Base-by-base conservation (phyloP, 495 filamentous ascomycete species). In the Xylaria sp. region DNA sequence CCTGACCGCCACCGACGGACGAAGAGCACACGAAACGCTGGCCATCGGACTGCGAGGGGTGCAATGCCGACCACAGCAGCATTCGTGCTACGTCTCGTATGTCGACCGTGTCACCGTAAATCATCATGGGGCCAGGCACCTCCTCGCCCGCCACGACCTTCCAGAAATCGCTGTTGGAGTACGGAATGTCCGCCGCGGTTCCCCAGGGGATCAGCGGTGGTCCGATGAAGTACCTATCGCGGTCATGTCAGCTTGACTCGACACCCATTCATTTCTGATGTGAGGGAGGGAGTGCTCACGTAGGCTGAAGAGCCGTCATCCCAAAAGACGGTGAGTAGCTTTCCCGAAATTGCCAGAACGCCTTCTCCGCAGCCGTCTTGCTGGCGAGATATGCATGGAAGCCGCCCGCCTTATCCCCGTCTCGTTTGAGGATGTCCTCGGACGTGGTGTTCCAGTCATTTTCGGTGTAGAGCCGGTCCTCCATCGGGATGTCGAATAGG, bases 331-430 rank as follows among this genome's bases (percentile, higher is more conserved):
- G 85, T 52, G 85, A 80, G 14, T 88, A 61, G 57, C 86, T 80
- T 29, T 84, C 77, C 2, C 85, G 71, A 70, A 88, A 90, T 62
- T 82, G 78, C 87, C 86, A 90, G 3, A 86, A 72, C 4, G 80
- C 78, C 43, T 78, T 82, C 76, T 91, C 89, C 0, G 81, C 84
- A 41, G 83, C 80, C 1, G 82, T 84, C 72, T 92, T 91, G 70
- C 84, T 85, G 0, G 87, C 87, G 0, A 75, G 74, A 70, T 92
- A 89, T 2, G 88, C 82, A 35, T 75, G 57, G 19, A 71, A 73
- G 0, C 71, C 75, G 2, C 81, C 78, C 0, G 77, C 64, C 8
- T 80, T 65, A 17, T 74, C 67, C 50, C 80, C 83, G 5, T 75
- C 61, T 29, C 78, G 19, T 5, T 66, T 71, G 14, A 82, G 72